Evolutionary conservation across 345 rosid genomes (phyloP).

Genomic region (Rubroshorea leprosula): DNA sequence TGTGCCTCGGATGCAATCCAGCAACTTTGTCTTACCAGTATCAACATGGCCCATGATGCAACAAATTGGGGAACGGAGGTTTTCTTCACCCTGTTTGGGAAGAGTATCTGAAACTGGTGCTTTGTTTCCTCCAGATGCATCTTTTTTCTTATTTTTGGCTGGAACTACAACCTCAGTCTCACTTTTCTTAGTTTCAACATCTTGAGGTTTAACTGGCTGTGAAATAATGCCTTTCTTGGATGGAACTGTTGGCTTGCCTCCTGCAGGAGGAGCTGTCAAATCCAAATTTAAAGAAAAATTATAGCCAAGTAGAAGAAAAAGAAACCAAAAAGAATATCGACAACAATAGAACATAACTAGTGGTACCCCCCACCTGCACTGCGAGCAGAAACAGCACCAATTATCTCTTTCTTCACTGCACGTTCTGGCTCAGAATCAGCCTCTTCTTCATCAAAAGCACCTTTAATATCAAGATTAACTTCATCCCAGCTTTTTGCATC

Average conservation of each 20-base stretch:
- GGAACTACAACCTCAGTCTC: conserved; percentile 30
- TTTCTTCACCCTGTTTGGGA: conserved; percentile 40
- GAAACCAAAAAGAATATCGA: neutral
- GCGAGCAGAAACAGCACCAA: conserved; percentile 27
- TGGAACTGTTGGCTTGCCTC: conserved; percentile 29
- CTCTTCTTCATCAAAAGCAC: conserved; percentile 91
- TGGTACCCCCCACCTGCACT: conserved; percentile 34
- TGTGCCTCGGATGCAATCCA: conserved; percentile 95
- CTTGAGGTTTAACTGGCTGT: conserved; percentile 26
- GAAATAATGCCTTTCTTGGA: conserved; percentile 22
- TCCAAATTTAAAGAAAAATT: conserved; percentile 1
- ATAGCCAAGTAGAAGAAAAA: conserved; percentile 8
- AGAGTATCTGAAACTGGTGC: conserved; percentile 24
- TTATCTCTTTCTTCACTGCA: conserved; percentile 46
- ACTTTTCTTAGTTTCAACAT: conserved; percentile 25
- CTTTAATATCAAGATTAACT: conserved; percentile 64
- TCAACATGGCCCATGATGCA: conserved; percentile 99
- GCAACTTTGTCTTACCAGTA: conserved; percentile 92
- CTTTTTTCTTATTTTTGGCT: conserved; percentile 31
- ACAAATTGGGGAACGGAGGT: conserved; percentile 90
- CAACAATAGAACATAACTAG: neutral
- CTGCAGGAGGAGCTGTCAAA: conserved; percentile 23
- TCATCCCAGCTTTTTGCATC: conserved; percentile 98
- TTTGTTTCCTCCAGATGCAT: conserved; percentile 30
- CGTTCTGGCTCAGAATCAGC: conserved; percentile 55